Evolutionary conservation across 306 rosid species (phyloP), one percentile per base, ranked within the genome.

Genomic region (Trifolium dubium): DNA sequence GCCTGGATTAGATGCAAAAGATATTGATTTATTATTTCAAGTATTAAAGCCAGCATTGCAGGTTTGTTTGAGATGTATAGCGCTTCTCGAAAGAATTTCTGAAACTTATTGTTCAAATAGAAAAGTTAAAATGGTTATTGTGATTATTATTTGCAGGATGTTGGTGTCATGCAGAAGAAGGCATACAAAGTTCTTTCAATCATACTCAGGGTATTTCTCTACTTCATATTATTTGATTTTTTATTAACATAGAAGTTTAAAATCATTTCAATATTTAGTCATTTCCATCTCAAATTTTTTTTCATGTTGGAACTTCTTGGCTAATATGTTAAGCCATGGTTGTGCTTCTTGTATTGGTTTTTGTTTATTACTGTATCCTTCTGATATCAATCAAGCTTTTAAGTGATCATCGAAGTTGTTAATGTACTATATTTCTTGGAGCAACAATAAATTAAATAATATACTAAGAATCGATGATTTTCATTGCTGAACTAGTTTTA

Each of bases 131-230:
- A 59, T 81, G 64, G 40, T 78, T 54, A 7, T 35, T 12, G 47
- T 30, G 18, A 51, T 75, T 62, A 64, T 81, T 75, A 53, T 71
- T 79, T 87, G 76, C 88, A 95, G 99, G 98, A 90, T 86, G 83
- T 31, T 39, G 92, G 93, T 77, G 75, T 87, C 82, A 75, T 92
- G 81, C 98, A 95, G 77, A 95, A 95, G 96, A 95, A 90, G 31
- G 96, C 93, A 32, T 92, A 92, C 81, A 94, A 88, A 88, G 93
- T 80, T 56, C 90, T 94, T 55, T 90, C 99, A 12, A 74, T 89
- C 50, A 82, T 90, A 69, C 95, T 92, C 53, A 87, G 56, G 96
- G 99, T 94, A 89, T 79, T 63, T 69, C 31, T 23, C 23, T 67
- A 64, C 31, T 41, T 18, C 31, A 35, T 62, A 58, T 71, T 46